Percentiles rank a stretch among this genome's conserved stretches.
These are phyloP conservation scores for Psophocarpus tetragonolobus DNA, from an alignment of 306 rosid genomes.

Conservation along the genomic window DNA sequence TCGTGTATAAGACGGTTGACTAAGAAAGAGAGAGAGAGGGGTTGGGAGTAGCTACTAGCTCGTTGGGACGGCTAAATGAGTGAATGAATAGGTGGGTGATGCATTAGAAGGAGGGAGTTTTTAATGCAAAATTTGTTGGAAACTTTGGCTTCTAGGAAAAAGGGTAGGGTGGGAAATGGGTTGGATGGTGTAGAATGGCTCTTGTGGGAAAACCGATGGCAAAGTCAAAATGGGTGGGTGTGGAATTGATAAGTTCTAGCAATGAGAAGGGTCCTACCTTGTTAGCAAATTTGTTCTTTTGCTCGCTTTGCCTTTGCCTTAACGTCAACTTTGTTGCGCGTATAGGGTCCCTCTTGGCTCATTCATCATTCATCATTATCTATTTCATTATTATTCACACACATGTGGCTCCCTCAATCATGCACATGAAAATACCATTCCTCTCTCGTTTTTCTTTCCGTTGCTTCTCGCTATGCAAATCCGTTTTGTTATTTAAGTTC, in stretches of 20 bases:
- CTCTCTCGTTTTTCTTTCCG: conserved; percentile 29
- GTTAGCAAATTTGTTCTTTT: conserved; percentile 42
- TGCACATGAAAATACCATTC: conserved; percentile 21
- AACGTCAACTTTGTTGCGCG: conserved; percentile 64
- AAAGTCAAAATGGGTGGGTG: conserved; percentile 81
- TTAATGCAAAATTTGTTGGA: conserved; percentile 35
- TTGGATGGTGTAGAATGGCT: conserved; percentile 27
- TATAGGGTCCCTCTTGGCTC: conserved; percentile 28
- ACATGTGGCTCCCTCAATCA: conserved; percentile 40
- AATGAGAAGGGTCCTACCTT: conserved; percentile 39
- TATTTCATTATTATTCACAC: conserved; percentile 38
- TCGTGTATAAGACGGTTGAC: conserved; percentile 80
- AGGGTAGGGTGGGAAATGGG: conserved; percentile 38
- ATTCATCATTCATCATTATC: conserved; percentile 38
- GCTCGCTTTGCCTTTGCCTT: conserved; percentile 59
- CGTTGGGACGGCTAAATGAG: conserved; percentile 48
- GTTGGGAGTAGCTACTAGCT: conserved; percentile 46
- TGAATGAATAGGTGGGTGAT: conserved; percentile 26
- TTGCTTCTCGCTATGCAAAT: conserved; percentile 4
- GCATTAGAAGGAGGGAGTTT: conserved; percentile 24
- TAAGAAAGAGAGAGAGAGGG: conserved; percentile 21
- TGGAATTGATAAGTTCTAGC: conserved; percentile 47
- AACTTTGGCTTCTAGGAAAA: conserved; percentile 40
- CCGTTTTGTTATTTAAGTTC: not conserved
- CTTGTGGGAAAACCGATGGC: conserved; percentile 38